phyloP scores from a whole-genome alignment of 2,329 filamentous ascomycete genomes.

The Westerdykella ornata region DNA sequence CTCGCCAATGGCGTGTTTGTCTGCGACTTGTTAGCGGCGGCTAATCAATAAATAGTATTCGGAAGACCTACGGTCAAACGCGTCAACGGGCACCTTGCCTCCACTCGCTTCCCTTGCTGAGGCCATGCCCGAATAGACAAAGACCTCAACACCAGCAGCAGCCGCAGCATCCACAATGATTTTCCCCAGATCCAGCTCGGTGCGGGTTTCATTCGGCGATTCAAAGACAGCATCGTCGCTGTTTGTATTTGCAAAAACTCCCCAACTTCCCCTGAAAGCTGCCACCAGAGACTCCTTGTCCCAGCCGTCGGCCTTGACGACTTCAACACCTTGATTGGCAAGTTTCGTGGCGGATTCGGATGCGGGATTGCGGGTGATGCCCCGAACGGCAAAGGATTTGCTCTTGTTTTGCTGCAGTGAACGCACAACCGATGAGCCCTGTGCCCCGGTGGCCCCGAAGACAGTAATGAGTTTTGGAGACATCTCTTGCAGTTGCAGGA shows the following conservation, averaged over 20 bases:
- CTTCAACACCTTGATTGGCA: constrained; percentile 11
- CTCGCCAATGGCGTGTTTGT: constrained; percentile 37
- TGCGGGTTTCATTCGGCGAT: constrained; percentile 9
- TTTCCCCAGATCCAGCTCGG: constrained; percentile 15
- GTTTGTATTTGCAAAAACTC: constrained; percentile 18
- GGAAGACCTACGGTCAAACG: constrained; percentile 16
- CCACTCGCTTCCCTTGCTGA: constrained; percentile 10
- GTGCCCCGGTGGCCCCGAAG: constrained; percentile 38
- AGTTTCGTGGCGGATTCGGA: constrained; percentile 46
- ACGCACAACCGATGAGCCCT: constrained; percentile 38
- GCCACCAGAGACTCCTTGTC: constrained; percentile 14
- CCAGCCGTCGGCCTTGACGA: constrained; percentile 19
- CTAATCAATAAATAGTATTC: neutral
- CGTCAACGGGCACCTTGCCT: constrained; percentile 10
- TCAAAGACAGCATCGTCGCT: constrained; percentile 15
- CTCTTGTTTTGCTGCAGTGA: constrained; percentile 27
- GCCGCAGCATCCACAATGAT: constrained; percentile 14
- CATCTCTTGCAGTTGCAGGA: neutral
- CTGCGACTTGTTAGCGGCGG: constrained; percentile 13
- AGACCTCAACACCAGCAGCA: constrained; percentile 10
- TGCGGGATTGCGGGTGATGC: constrained; percentile 49
- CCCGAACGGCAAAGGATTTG: constrained; percentile 45
- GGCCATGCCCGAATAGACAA: constrained; percentile 17
- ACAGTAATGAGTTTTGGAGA: constrained; percentile 28
- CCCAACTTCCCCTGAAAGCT: constrained; percentile 18